Evolutionary conservation across 441 rosid species (phyloP).

Genomic region (Populus hybrid): DNA sequence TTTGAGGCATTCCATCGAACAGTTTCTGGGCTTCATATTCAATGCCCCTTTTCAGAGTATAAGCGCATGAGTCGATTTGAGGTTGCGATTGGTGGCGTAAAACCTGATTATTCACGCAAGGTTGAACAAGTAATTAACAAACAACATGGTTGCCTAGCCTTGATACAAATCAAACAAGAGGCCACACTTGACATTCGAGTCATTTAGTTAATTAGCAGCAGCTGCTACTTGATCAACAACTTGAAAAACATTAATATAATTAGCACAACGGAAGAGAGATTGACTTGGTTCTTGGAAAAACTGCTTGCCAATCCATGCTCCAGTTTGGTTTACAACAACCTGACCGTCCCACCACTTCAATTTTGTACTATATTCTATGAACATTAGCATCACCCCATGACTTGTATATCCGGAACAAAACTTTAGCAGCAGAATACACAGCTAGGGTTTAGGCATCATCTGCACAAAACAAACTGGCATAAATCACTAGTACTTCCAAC

Average conservation of each 20-base stretch:
- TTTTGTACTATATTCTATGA: background rate
- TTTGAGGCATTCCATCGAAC: slow-evolving; percentile 75
- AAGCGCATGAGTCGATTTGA: slow-evolving; percentile 41
- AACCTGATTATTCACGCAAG: slow-evolving; percentile 19
- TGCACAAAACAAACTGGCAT: slow-evolving; percentile 27
- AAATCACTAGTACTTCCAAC: background rate
- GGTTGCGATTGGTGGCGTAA: slow-evolving; percentile 22
- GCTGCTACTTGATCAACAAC: background rate
- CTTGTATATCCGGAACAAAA: slow-evolving; percentile 13
- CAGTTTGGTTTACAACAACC: background rate
- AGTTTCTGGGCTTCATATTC: slow-evolving; percentile 20
- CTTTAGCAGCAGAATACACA: slow-evolving; percentile 36
- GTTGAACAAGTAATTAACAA: too few relatives aligned
- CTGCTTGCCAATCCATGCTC: background rate
- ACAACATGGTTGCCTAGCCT: too few relatives aligned
- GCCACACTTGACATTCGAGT: background rate
- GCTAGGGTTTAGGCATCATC: slow-evolving; percentile 51
- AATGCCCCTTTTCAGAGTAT: too few relatives aligned
- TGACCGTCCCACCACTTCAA: background rate
- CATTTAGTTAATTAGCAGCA: background rate
- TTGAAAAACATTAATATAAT: background rate
- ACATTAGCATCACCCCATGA: slow-evolving; percentile 41
- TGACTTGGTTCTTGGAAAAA: background rate
- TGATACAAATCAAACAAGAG: background rate
- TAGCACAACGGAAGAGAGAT: background rate